Evolutionary conservation across 169 alveolate species (phyloP).

Genomic region (Toxoplasma gondii): DNA sequence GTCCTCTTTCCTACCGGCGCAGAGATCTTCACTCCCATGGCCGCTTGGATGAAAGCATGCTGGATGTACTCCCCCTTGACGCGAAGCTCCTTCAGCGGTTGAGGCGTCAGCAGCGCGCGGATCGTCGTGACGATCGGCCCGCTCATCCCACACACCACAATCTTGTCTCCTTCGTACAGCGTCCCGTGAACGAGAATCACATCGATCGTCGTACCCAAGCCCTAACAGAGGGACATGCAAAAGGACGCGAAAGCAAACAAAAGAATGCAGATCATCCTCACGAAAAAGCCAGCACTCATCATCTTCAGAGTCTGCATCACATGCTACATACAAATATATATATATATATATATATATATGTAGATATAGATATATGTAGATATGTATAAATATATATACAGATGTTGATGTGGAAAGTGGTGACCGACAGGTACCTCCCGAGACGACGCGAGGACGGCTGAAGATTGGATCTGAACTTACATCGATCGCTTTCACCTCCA

Average conservation of each 20-base stretch:
- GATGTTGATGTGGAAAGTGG: too few relatives aligned
- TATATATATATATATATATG: conserved; percentile 10
- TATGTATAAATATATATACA: neutral
- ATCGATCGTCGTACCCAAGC: conserved; percentile 99
- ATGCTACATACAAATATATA: neutral
- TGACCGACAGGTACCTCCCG: too few relatives aligned
- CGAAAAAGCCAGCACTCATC: neutral
- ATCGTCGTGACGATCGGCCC: conserved; percentile 97
- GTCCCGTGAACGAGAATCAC: conserved; percentile 97
- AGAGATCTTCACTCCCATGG: conserved; percentile 93
- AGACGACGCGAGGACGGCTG: neutral
- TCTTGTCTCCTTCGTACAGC: conserved; percentile 94
- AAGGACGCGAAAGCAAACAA: neutral
- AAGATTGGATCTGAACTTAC: conserved; percentile 30
- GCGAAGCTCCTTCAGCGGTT: conserved; percentile 98
- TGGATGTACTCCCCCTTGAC: conserved; percentile 98
- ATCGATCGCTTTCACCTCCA: conserved; percentile 95
- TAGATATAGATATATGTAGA: too few relatives aligned
- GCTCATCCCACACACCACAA: conserved; percentile 95
- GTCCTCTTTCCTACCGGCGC: conserved; percentile 79
- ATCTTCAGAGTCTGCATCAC: too few relatives aligned
- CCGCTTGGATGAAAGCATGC: conserved; percentile 92
- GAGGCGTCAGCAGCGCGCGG: conserved; percentile 98
- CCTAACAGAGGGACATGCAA: conserved; percentile 77
- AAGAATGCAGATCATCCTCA: neutral